A percentile compares a stretch with the other conserved stretches of the same genome.
Conservation (phyloP, 148 eudicot genomes). For the Chenopodium suecicum region DNA sequence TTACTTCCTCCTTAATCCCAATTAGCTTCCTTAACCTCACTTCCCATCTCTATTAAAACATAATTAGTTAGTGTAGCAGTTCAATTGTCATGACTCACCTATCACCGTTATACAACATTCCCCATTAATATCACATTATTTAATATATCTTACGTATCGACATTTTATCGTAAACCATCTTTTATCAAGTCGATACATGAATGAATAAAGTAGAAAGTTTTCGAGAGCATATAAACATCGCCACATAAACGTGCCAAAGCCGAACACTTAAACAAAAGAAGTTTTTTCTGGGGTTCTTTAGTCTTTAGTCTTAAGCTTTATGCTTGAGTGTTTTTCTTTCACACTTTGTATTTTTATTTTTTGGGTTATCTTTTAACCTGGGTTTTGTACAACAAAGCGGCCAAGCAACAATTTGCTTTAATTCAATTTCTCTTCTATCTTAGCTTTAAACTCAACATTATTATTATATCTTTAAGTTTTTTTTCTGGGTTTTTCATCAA, state of each 20-base stretch:
- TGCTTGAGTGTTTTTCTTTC: not conserved
- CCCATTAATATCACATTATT: not conserved
- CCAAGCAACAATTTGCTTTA: constrained; percentile 32
- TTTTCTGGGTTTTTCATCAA: not conserved
- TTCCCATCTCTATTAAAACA: not conserved
- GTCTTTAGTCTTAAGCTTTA: no score
- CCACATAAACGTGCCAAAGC: no score
- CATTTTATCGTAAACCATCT: not conserved
- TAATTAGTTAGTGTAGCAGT: constrained; percentile 3
- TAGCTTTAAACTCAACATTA: constrained; percentile 2
- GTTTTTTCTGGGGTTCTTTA: no score
- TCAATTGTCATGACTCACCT: constrained; percentile 15
- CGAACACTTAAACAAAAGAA: no score
- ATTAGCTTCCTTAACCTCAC: not conserved
- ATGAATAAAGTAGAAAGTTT: no score
- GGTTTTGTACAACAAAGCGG: constrained; percentile 24
- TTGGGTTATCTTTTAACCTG: not conserved
- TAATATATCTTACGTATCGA: not conserved
- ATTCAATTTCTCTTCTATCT: constrained; percentile 5
- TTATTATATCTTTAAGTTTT: not conserved
- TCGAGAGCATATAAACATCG: no score
- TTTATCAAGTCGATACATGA: no score
- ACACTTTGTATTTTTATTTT: not conserved
- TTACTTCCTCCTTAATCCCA: no score
- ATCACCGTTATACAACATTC: not conserved